These are phyloP conservation scores for Corymbia calophylla DNA, from an alignment of 441 rosid species.

Conservation along the genomic window DNA sequence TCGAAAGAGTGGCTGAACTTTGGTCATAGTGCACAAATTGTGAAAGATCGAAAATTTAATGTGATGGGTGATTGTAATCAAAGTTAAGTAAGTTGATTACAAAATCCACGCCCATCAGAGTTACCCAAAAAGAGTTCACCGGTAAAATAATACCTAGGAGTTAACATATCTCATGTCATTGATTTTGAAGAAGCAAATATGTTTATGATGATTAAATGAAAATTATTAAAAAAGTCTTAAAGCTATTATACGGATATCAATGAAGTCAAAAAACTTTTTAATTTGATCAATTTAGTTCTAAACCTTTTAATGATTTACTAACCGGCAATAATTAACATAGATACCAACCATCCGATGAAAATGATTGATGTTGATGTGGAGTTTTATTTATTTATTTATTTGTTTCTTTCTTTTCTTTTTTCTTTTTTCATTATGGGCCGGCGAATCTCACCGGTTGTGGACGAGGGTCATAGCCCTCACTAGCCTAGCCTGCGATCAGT, in stretches of 20 bases:
- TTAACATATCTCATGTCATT: not conserved
- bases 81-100: too few species aligned
- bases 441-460: not conserved
- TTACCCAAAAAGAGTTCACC: too few species aligned
- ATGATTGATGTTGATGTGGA: accelerated
- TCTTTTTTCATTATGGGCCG: not conserved
- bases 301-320: not conserved
- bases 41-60: not conserved
- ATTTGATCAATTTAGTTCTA: not conserved
- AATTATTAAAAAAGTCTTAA: not conserved
- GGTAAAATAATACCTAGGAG: not conserved
- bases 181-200: not conserved
- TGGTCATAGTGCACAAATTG: not conserved
- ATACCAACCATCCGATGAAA: accelerated
- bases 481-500: too few species aligned
- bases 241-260: not conserved
- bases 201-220: not conserved
- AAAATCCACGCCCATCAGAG: too few species aligned
- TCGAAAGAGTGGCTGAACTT: not conserved
- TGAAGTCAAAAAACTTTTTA: accelerated
- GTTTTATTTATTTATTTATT: not conserved
- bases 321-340: accelerated
- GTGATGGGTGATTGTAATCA: not conserved
- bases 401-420: not conserved
- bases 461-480: too few species aligned